These are phyloP conservation scores for Gloeopeniophorella convolvens DNA, from an alignment of 768 basidiomycete species.

Conservation along the genomic window DNA sequence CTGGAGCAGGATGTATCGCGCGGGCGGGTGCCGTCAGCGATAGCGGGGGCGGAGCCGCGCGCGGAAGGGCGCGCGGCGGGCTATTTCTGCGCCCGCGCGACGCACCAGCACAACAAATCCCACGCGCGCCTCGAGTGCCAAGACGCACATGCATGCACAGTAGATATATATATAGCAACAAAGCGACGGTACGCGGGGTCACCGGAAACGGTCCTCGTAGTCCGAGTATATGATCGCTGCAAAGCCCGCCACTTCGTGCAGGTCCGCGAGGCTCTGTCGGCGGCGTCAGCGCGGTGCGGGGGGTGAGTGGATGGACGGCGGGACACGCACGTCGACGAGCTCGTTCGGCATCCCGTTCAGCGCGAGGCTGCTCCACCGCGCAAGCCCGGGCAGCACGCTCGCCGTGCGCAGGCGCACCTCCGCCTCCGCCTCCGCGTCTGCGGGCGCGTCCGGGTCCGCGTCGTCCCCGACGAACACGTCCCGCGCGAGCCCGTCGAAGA, in stretches of 20 bases:
- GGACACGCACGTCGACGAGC: conserved; percentile 66
- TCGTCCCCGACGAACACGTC: conserved; percentile 53
- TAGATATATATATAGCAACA: no score
- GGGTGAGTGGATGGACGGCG: neutral
- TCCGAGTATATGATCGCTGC: conserved; percentile 68
- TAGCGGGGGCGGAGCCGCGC: no score
- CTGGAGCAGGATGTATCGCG: no score
- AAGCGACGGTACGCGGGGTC: conserved; percentile 17
- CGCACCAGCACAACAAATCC: no score
- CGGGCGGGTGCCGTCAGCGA: no score
- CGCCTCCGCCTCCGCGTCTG: conserved; percentile 21
- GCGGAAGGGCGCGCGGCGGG: no score
- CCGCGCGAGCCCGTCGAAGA: conserved; percentile 57
- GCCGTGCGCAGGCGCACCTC: conserved; percentile 63
- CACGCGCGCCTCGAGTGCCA: no score
- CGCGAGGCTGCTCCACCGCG: conserved; percentile 68
- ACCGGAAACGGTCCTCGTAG: conserved; percentile 51
- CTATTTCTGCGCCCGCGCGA: no score
- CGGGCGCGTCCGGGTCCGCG: no score
- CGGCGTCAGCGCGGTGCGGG: conserved; percentile 1
- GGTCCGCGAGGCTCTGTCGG: conserved; percentile 49
- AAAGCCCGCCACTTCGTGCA: conserved; percentile 60
- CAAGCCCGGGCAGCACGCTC: conserved; percentile 71
- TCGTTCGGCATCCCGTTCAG: conserved; percentile 70
- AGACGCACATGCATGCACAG: no score